Conservation (phyloP, 345 rosid species). For the Orychophragmus violaceus region DNA sequence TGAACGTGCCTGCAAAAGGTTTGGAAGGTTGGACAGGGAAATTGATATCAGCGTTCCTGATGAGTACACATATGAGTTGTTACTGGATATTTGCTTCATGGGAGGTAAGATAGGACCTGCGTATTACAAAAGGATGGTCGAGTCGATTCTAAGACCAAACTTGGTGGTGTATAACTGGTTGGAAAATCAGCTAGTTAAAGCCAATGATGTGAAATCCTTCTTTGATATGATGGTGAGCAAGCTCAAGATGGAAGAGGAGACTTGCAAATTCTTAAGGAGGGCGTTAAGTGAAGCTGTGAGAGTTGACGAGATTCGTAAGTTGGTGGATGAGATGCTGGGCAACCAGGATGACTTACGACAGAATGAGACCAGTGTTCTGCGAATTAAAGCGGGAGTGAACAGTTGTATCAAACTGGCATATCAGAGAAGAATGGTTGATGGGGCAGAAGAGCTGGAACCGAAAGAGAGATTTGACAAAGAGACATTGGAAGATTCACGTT, state of each 20-base stretch:
- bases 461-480: too few species aligned
- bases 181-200: slow-evolving; percentile 55
- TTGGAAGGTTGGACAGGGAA: too few species aligned
- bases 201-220: slow-evolving; percentile 64
- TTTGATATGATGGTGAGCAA: slow-evolving; percentile 81
- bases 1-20: too few species aligned
- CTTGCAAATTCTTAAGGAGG: slow-evolving; percentile 73
- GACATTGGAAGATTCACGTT: too few species aligned
- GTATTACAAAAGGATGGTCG: slow-evolving; percentile 69
- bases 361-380: too few species aligned
- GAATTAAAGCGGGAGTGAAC: too few species aligned
- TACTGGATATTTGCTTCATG: slow-evolving; percentile 77
- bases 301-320: slow-evolving; percentile 67
- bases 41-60: too few species aligned
- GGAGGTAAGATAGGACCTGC: slow-evolving; percentile 58
- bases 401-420: too few species aligned
- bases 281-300: slow-evolving; percentile 55
- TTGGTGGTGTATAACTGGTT: slow-evolving; percentile 62
- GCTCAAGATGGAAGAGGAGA: slow-evolving; percentile 72
- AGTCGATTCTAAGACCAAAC: slow-evolving; percentile 64
- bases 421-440: too few species aligned
- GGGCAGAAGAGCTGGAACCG: too few species aligned
- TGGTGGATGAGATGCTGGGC: slow-evolving; percentile 67
- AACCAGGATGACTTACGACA: too few species aligned
- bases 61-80: slow-evolving; percentile 59